These are phyloP conservation scores for Cnidoscolus chayamansa DNA, from an alignment of 441 rosid species.

Conservation along the genomic window DNA sequence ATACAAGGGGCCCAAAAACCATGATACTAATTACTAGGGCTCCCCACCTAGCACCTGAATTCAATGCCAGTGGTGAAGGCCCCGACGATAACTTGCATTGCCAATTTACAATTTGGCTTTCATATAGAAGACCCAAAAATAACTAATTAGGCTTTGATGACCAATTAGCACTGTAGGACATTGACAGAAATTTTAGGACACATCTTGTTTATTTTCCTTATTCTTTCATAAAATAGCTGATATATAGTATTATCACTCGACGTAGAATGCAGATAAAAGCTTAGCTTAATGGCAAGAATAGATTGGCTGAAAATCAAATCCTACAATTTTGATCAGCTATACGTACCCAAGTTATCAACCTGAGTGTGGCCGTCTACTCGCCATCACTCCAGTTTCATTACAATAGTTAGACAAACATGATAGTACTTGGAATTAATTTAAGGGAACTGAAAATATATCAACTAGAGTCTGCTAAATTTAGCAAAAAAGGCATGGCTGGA, in stretches of 20 bases:
- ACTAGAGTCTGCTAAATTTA: constrained; percentile 20
- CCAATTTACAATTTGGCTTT: no score
- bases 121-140: no score
- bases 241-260: no score
- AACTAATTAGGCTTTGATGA: no score
- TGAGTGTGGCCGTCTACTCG: constrained; percentile 16
- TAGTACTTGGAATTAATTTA: constrained; percentile 19
- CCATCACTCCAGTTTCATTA: constrained; percentile 8
- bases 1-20: constrained; percentile 2
- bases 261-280: not conserved
- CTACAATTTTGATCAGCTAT: constrained; percentile 12
- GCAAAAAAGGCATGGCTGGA: constrained; percentile 31
- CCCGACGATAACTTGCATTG: no score
- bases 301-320: constrained; percentile 7
- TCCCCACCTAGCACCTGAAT: no score
- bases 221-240: no score
- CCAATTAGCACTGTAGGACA: no score
- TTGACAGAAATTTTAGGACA: no score
- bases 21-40: not conserved
- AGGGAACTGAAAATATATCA: constrained; percentile 24
- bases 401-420: constrained; percentile 17
- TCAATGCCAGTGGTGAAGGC: constrained; percentile 1
- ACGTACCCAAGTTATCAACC: constrained; percentile 13
- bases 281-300: constrained; percentile 5
- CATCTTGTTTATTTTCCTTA: no score